These are phyloP conservation scores for Pyrenochaeta sp. DNA, from an alignment of 2,329 filamentous ascomycete species.

Conservation along the genomic window DNA sequence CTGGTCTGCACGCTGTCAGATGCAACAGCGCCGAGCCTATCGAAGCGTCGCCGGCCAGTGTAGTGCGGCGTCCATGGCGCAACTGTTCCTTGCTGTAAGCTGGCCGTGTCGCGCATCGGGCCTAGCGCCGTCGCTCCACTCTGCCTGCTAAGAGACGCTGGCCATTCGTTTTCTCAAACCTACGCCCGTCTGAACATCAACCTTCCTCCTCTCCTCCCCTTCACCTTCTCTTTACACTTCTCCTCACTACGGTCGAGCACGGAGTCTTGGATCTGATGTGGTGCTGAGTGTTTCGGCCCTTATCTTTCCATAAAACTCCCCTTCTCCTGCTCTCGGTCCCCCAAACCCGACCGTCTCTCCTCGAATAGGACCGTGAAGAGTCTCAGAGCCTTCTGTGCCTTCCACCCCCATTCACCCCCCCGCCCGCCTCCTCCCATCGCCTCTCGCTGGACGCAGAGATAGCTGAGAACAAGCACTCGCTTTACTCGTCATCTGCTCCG, in stretches of 20 bases:
- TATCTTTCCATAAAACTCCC: slow-evolving; percentile 47
- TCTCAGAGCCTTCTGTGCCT: slow-evolving; percentile 41
- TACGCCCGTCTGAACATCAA: slow-evolving; percentile 45
- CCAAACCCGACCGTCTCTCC: slow-evolving; percentile 46
- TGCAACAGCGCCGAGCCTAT: slow-evolving; percentile 42
- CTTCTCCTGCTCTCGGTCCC: slow-evolving; percentile 47
- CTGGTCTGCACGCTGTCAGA: slow-evolving; percentile 39
- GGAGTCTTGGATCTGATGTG: slow-evolving; percentile 50
- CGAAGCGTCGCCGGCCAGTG: slow-evolving; percentile 19
- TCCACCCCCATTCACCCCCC: slow-evolving; percentile 28
- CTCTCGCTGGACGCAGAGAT: slow-evolving; percentile 44
- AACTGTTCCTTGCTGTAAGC: slow-evolving; percentile 43
- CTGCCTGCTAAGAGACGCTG: slow-evolving; percentile 40
- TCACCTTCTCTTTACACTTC: slow-evolving; percentile 37
- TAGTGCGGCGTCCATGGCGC: slow-evolving; percentile 30
- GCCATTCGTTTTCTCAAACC: slow-evolving; percentile 47
- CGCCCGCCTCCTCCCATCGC: slow-evolving; percentile 25
- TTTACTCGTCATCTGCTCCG: slow-evolving; percentile 51
- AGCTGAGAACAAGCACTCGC: slow-evolving; percentile 33
- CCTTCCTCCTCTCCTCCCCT: slow-evolving; percentile 38
- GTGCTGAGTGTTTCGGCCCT: slow-evolving; percentile 46
- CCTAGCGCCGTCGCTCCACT: slow-evolving; percentile 30
- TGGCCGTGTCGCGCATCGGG: slow-evolving; percentile 28
- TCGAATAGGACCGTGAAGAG: slow-evolving; percentile 44
- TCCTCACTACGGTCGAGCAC: slow-evolving; percentile 48